These are phyloP conservation scores for Thraustotheca clavata DNA, from an alignment of 352 stramenopile genomes.

Conservation along the genomic window DNA sequence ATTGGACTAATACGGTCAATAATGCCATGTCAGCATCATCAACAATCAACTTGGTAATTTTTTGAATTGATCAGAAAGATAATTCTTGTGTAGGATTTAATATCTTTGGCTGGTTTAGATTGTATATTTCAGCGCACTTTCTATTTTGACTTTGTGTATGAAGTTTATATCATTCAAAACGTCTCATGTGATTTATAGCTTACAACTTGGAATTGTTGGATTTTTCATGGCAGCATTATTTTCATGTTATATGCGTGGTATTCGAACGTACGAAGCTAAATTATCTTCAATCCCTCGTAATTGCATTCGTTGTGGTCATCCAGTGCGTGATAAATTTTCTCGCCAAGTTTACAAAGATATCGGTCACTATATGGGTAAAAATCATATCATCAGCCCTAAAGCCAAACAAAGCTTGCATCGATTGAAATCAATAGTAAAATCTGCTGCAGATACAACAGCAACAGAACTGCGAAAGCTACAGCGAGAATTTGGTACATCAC, in stretches of 20 bases:
- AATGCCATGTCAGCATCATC: conserved; percentile 50
- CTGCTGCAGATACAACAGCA: background rate
- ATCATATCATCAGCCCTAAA: background rate
- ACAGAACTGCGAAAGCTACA: conserved; percentile 40
- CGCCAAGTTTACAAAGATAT: conserved; percentile 7
- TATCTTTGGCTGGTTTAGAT: conserved; percentile 59
- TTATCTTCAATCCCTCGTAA: conserved; percentile 62
- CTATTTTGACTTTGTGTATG: conserved; percentile 70
- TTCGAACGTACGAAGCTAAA: conserved; percentile 54
- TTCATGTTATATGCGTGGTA: conserved; percentile 44
- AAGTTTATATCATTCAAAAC: background rate
- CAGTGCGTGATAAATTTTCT: conserved; percentile 36
- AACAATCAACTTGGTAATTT: conserved; percentile 62
- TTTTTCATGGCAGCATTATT: background rate
- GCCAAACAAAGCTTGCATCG: conserved; percentile 2
- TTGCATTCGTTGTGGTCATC: conserved; percentile 49
- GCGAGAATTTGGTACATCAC: conserved; percentile 62
- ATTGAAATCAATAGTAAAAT: background rate
- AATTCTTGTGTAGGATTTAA: conserved; percentile 40
- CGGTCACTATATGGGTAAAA: background rate
- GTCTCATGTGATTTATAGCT: conserved; percentile 21
- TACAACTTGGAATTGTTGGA: background rate
- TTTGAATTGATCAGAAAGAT: background rate
- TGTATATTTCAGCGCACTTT: conserved; percentile 64
- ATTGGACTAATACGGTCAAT: conserved; percentile 50